These are phyloP conservation scores for Solanum commersonii DNA, from an alignment of 257 asterid species.

Conservation along the genomic window DNA sequence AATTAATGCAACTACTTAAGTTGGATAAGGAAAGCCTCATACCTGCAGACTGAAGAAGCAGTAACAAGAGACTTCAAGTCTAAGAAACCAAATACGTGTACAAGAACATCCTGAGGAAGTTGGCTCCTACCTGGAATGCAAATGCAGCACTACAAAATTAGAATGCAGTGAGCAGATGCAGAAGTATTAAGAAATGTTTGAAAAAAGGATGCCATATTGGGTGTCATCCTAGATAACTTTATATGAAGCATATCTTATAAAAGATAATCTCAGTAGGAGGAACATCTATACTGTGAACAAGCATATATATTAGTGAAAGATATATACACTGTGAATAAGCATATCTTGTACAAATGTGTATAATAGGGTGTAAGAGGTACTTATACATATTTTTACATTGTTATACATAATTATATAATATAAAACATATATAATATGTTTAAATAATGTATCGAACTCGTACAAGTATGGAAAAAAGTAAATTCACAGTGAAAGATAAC, in stretches of 20 bases:
- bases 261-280: neutral
- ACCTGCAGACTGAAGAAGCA: constrained; percentile 76
- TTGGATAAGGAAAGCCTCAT: neutral
- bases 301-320: neutral
- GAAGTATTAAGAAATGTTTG: neutral
- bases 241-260: neutral
- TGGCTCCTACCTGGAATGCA: constrained; percentile 27
- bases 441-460: neutral
- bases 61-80: constrained; percentile 58
- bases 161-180: neutral
- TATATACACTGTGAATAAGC: neutral
- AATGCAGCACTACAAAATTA: neutral
- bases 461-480: neutral
- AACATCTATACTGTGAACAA: neutral
- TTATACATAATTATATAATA: neutral
- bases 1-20: neutral
- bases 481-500: neutral
- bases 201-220: neutral
- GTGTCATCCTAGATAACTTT: neutral
- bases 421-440: neutral
- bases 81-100: constrained; percentile 53
- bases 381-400: neutral
- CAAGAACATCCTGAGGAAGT: constrained; percentile 68
- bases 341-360: neutral
- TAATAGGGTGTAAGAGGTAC: neutral